phyloP scores from a whole-genome alignment of 2,329 filamentous ascomycete species.

The Ophiostoma himal-ulmi region DNA sequence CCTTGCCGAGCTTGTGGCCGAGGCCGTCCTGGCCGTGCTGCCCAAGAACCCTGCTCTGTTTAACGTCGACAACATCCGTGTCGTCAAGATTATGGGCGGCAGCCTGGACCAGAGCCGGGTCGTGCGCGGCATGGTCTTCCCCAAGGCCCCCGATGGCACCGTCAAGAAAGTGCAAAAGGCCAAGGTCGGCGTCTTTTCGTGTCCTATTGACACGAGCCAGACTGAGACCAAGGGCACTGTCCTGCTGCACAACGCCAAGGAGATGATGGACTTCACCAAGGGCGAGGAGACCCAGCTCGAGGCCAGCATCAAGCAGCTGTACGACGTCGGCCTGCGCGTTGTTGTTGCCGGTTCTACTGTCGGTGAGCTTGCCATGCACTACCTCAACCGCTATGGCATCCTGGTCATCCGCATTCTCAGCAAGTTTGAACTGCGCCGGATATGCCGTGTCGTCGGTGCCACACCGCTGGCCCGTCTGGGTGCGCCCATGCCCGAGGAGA shows the following conservation, averaged over 20 bases:
- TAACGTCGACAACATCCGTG: constrained; percentile 97
- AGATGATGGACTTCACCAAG: constrained; percentile 98
- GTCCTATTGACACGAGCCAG: constrained; percentile 89
- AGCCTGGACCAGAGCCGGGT: constrained; percentile 90
- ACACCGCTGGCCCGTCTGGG: constrained; percentile 93
- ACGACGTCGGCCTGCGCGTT: constrained; percentile 88
- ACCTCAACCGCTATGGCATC: constrained; percentile 95
- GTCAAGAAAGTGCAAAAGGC: constrained; percentile 88
- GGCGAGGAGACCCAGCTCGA: constrained; percentile 93
- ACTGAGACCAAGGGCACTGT: constrained; percentile 99
- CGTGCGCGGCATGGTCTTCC: constrained; percentile 97
- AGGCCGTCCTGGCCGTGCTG: constrained; percentile 77
- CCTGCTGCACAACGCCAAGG: constrained; percentile 90
- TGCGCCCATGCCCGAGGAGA: constrained; percentile 99
- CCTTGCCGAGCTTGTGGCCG: constrained; percentile 78
- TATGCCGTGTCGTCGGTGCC: constrained; percentile 93
- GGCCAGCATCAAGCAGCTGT: constrained; percentile 84
- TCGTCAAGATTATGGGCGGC: constrained; percentile 99
- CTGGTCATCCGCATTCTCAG: constrained; percentile 94
- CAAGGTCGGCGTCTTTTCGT: constrained; percentile 95
- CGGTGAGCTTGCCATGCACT: constrained; percentile 92
- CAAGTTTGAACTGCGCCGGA: constrained; percentile 91
- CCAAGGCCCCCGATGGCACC: constrained; percentile 84
- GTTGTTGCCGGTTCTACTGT: constrained; percentile 89
- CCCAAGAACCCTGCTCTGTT: constrained; percentile 95